Conservation (phyloP, 2,329 filamentous ascomycete genomes). For the Cladorrhinum sp. region DNA sequence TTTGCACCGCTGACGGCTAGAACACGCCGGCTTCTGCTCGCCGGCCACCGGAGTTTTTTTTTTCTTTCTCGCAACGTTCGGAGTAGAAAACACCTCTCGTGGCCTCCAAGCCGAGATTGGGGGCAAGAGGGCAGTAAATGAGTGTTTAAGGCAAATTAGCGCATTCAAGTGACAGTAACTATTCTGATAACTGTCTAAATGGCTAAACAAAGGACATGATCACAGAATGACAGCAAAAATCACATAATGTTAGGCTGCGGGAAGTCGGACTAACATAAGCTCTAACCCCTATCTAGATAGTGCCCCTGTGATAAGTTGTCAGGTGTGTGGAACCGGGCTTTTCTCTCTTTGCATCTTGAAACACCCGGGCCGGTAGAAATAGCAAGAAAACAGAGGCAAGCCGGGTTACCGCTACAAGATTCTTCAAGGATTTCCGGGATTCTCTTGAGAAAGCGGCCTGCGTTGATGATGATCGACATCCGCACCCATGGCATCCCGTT, state of each 20-base stretch:
- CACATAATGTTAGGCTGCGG: too few species aligned
- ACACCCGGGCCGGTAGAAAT: neutral
- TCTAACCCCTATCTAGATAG: too few species aligned
- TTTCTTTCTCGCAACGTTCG: neutral
- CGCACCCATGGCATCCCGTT: neutral
- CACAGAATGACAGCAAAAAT: too few species aligned
- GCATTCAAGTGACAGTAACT: too few species aligned
- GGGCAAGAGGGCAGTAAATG: too few species aligned
- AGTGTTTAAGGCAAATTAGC: too few species aligned
- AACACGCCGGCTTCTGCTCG: neutral
- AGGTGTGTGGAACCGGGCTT: neutral
- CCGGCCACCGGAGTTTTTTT: neutral
- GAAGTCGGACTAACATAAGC: too few species aligned
- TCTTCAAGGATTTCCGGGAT: neutral
- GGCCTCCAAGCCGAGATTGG: too few species aligned
- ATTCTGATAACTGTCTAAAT: too few species aligned
- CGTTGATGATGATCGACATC: neutral
- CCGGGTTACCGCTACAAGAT: neutral
- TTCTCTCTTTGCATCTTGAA: neutral
- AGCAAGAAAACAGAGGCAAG: neutral
- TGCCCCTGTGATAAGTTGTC: neutral
- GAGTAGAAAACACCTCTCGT: neutral
- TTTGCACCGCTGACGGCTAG: neutral
- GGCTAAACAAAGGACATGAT: too few species aligned
- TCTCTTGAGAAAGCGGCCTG: neutral